These are phyloP conservation scores for Saturnispora ahearnii DNA, from an alignment of 805 yeast genomes.

Conservation along the genomic window DNA sequence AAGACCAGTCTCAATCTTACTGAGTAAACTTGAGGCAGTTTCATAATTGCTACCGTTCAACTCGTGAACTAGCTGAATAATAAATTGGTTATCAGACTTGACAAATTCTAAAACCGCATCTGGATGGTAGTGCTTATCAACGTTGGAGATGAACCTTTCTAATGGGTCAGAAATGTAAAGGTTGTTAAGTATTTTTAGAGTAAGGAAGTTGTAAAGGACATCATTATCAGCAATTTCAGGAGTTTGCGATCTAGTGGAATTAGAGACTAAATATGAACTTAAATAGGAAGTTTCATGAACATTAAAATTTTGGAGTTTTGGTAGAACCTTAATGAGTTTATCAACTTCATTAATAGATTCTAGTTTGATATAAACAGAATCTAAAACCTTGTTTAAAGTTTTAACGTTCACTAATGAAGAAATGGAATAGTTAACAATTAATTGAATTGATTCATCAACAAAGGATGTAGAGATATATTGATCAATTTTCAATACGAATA, in stretches of 20 bases:
- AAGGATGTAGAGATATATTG: conserved; percentile 24
- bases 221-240: conserved; percentile 7
- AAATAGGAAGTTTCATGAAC: conserved; percentile 9
- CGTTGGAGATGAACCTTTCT: conserved; percentile 16
- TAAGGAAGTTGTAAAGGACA: conserved; percentile 27
- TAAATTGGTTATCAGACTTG: conserved; percentile 10
- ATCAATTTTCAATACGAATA: conserved; percentile 30
- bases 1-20: conserved; percentile 18
- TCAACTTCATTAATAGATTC: background rate
- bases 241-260: conserved; percentile 15
- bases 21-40: conserved; percentile 10
- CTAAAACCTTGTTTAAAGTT: conserved; percentile 1
- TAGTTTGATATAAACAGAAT: conserved; percentile 7
- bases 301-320: conserved; percentile 9
- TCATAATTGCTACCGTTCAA: background rate
- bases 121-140: conserved; percentile 18
- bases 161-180: conserved; percentile 25
- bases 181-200: conserved; percentile 26
- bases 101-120: conserved; percentile 16
- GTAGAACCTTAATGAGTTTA: conserved; percentile 5
- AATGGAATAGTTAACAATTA: conserved; percentile 25
- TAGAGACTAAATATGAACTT: conserved; percentile 15
- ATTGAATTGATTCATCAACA: conserved; percentile 25
- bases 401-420: conserved; percentile 7
- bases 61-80: conserved; percentile 13